Percentiles rank a stretch among this genome's conserved stretches.
Evolutionary conservation across 2,329 filamentous ascomycete species (phyloP).

Genomic region (Eutypa lata): DNA sequence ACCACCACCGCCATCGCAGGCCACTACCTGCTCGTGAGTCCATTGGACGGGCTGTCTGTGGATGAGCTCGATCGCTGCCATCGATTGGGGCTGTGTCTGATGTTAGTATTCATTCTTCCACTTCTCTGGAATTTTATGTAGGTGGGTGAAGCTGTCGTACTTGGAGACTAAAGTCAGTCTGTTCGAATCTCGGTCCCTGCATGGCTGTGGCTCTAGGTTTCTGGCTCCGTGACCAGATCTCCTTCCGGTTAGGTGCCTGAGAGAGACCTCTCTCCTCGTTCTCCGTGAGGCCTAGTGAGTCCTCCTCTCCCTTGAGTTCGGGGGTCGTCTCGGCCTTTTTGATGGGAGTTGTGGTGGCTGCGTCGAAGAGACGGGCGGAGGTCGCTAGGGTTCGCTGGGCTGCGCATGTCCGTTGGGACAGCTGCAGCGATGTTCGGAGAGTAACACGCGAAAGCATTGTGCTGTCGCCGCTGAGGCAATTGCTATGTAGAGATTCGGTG

Average conservation of each 20-base stretch:
- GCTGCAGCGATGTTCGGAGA: conserved; percentile 36
- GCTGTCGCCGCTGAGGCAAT: conserved; percentile 42
- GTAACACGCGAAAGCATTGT: conserved; percentile 46
- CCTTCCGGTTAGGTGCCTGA: conserved; percentile 84
- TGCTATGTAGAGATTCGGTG: conserved; percentile 13
- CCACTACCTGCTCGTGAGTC: conserved; percentile 77
- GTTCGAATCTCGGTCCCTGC: conserved; percentile 92
- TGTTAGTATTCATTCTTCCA: conserved; percentile 26
- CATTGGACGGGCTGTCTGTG: conserved; percentile 94
- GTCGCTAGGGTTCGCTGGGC: conserved; percentile 46
- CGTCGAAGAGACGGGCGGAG: conserved; percentile 46
- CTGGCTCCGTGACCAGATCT: conserved; percentile 84
- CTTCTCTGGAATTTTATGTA: conserved; percentile 1
- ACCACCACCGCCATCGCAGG: conserved; percentile 90
- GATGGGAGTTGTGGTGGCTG: conserved; percentile 30
- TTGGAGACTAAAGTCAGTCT: conserved; percentile 91
- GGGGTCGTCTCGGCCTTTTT: conserved; percentile 40
- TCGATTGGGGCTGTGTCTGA: conserved; percentile 70
- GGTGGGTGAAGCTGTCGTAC: conserved; percentile 47
- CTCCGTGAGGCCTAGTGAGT: conserved; percentile 30
- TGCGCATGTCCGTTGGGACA: conserved; percentile 43
- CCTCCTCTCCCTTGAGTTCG: conserved; percentile 39
- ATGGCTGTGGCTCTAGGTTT: conserved; percentile 78
- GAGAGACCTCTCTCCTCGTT: conserved; percentile 47
- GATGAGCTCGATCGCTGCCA: conserved; percentile 90